Evolutionary conservation across 2,329 filamentous ascomycete genomes (phyloP).

Genomic region (Polytolypa hystricis): DNA sequence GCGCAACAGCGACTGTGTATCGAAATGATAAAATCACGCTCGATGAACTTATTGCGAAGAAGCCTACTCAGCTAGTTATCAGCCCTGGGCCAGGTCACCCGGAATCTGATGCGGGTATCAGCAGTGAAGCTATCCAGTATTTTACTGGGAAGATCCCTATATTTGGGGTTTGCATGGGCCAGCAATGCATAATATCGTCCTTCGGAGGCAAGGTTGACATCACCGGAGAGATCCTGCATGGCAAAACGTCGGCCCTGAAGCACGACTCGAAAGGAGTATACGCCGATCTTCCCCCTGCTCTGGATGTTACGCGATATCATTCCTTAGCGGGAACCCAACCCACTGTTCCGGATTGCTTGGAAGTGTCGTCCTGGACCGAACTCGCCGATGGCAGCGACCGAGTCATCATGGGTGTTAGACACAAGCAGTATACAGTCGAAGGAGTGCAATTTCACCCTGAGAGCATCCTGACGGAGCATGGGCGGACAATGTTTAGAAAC

Average conservation of each 20-base stretch:
- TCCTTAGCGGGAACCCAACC: constrained; percentile 86
- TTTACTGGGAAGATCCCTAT: constrained; percentile 93
- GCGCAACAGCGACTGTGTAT: constrained; percentile 77
- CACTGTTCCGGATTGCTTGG: constrained; percentile 72
- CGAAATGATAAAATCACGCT: constrained; percentile 87
- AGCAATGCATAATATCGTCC: constrained; percentile 94
- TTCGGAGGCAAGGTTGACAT: constrained; percentile 87
- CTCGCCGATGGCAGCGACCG: constrained; percentile 58
- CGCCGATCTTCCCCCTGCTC: constrained; percentile 60
- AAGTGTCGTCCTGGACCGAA: constrained; percentile 82
- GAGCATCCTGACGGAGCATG: constrained; percentile 85
- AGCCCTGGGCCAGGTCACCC: constrained; percentile 94
- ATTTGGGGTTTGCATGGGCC: constrained; percentile 96
- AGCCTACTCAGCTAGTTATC: constrained; percentile 87
- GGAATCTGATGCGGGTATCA: constrained; percentile 80
- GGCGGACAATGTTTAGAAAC: constrained; percentile 81
- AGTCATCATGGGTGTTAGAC: constrained; percentile 92
- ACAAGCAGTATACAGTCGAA: constrained; percentile 84
- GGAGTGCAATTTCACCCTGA: constrained; percentile 97
- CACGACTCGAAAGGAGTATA: constrained; percentile 94
- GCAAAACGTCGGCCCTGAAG: constrained; percentile 82
- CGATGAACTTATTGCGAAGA: constrained; percentile 68
- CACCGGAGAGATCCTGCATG: constrained; percentile 91
- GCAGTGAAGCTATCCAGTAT: constrained; percentile 78
- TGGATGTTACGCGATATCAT: constrained; percentile 91